Percentiles rank a stretch among this genome's conserved stretches.
Evolutionary conservation across 495 filamentous ascomycete genomes (phyloP).

Genomic region (Xylaria longipes): DNA sequence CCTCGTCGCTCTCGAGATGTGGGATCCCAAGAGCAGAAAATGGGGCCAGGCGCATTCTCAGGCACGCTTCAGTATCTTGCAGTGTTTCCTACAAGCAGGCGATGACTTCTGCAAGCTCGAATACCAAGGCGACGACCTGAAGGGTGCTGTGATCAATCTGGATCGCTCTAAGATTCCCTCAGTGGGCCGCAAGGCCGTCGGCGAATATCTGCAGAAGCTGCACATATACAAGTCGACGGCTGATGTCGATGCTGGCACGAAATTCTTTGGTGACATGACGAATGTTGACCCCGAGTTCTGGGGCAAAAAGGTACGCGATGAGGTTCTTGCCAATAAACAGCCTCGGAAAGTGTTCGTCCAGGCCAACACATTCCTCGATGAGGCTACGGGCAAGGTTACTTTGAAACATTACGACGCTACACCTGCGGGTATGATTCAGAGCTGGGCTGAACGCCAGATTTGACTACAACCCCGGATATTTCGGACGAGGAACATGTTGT

Average conservation of each 20-base stretch:
- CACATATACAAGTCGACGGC: constrained; percentile 93
- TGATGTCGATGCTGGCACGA: constrained; percentile 74
- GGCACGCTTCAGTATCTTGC: constrained; percentile 90
- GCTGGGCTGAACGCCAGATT: constrained; percentile 71
- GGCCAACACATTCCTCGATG: constrained; percentile 79
- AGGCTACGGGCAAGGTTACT: constrained; percentile 71
- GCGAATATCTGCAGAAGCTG: constrained; percentile 86
- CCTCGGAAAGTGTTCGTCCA: constrained; percentile 97
- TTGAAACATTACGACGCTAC: constrained; percentile 91
- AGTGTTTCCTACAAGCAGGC: constrained; percentile 84
- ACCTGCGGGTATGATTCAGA: constrained; percentile 85
- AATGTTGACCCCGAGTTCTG: constrained; percentile 79
- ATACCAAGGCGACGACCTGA: constrained; percentile 75
- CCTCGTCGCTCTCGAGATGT: constrained; percentile 82
- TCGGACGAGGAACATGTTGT: constrained; percentile 27
- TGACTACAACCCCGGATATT: constrained; percentile 23
- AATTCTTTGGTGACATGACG: constrained; percentile 84
- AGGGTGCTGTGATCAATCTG: constrained; percentile 78
- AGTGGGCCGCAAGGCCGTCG: constrained; percentile 72
- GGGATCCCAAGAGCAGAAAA: constrained; percentile 84
- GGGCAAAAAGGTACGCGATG: constrained; percentile 74
- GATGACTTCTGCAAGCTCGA: constrained; percentile 82
- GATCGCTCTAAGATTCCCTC: constrained; percentile 83
- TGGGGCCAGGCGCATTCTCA: constrained; percentile 97
- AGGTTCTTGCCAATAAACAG: constrained; percentile 84